These are phyloP conservation scores for Ascochyta pisi DNA, from an alignment of 2,329 filamentous ascomycete genomes.

Conservation along the genomic window DNA sequence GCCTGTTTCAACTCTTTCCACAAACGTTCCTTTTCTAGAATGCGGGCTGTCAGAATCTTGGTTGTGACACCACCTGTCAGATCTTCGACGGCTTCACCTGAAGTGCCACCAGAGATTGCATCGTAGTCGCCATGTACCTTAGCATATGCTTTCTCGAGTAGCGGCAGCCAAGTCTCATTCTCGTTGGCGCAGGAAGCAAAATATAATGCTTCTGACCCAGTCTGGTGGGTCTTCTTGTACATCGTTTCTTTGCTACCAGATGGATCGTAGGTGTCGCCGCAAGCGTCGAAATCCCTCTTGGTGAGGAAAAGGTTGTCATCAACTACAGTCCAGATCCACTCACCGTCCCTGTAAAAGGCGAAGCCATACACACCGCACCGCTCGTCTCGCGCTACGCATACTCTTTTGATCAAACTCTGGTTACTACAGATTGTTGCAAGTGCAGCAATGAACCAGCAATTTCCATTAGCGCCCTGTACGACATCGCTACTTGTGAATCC, in stretches of 20 bases:
- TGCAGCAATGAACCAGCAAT: slow-evolving; percentile 87
- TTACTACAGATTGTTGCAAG: slow-evolving; percentile 79
- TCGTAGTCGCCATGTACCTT: slow-evolving; percentile 83
- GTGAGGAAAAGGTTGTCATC: slow-evolving; percentile 88
- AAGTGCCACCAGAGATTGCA: slow-evolving; percentile 73
- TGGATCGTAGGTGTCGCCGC: slow-evolving; percentile 71
- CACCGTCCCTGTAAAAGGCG: slow-evolving; percentile 71
- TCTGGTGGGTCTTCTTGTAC: slow-evolving; percentile 73
- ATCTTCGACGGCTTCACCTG: slow-evolving; percentile 63
- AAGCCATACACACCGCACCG: slow-evolving; percentile 84
- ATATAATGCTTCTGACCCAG: slow-evolving; percentile 76
- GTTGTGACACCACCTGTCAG: slow-evolving; percentile 72
- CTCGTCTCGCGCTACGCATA: slow-evolving; percentile 77
- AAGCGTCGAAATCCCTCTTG: slow-evolving; percentile 78
- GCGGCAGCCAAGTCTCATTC: slow-evolving; percentile 82
- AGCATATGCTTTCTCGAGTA: slow-evolving; percentile 83
- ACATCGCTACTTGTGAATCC: slow-evolving; percentile 79
- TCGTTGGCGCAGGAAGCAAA: slow-evolving; percentile 77
- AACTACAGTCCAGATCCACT: slow-evolving; percentile 87
- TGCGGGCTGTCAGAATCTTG: slow-evolving; percentile 70
- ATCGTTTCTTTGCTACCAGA: slow-evolving; percentile 60
- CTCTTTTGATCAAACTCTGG: slow-evolving; percentile 70
- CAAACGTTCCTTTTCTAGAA: slow-evolving; percentile 78
- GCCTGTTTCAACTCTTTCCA: slow-evolving; percentile 80
- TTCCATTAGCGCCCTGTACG: slow-evolving; percentile 76